Conservation (phyloP, 225 moss, liverwort and hornwort species). For the Pseudoscleropodium purum region DNA sequence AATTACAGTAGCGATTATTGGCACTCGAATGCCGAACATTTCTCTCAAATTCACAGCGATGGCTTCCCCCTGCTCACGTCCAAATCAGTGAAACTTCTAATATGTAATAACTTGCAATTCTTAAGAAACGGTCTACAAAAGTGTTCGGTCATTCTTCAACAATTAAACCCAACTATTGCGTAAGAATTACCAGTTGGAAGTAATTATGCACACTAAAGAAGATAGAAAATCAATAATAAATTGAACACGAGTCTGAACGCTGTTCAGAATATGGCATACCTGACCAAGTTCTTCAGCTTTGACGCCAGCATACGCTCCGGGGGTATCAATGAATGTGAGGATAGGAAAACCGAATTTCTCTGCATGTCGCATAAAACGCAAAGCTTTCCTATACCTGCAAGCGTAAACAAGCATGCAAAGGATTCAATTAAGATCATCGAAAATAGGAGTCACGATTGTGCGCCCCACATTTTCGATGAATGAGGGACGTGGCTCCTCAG, state of each 20-base stretch:
- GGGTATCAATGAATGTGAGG: constrained; percentile 92
- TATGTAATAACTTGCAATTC: background rate
- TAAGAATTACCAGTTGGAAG: background rate
- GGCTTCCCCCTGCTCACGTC: constrained; percentile 75
- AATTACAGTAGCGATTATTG: constrained; percentile 96
- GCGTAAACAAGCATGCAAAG: background rate
- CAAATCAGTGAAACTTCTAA: background rate
- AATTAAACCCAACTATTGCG: background rate
- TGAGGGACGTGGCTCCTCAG: background rate
- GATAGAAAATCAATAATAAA: background rate
- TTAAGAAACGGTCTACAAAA: background rate
- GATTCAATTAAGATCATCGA: background rate
- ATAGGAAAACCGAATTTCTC: constrained; percentile 95
- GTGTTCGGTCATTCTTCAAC: background rate
- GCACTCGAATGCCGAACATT: constrained; percentile 94
- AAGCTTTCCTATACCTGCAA: constrained; percentile 89
- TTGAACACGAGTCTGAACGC: background rate
- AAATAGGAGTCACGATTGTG: background rate
- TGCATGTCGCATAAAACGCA: constrained; percentile 98
- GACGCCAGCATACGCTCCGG: constrained; percentile 95
- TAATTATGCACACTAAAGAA: background rate
- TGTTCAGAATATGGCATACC: constrained; percentile 20
- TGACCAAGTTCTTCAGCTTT: constrained; percentile 99
- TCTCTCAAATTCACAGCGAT: constrained; percentile 91
- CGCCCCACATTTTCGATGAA: background rate